Evolutionary conservation across 352 stramenopile species (phyloP).

Genomic region (Stramenopiles sp.): DNA sequence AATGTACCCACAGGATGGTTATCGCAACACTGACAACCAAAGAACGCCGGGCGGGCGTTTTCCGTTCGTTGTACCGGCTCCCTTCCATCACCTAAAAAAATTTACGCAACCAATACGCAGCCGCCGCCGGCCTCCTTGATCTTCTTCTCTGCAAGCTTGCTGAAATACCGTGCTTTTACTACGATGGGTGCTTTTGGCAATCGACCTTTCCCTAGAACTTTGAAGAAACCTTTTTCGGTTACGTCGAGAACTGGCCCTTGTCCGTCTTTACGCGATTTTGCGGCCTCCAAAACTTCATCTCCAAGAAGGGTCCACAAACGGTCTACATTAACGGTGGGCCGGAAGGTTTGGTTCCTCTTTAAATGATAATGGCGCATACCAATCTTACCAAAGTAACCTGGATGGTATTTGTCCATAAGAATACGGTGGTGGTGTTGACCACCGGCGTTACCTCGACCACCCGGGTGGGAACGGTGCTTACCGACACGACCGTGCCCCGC

Average conservation of each 20-base stretch:
- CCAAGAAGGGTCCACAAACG: constrained; percentile 95
- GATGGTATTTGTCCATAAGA: constrained; percentile 97
- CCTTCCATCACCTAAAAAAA: neutral
- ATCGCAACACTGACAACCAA: too few relatives aligned
- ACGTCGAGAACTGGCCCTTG: constrained; percentile 98
- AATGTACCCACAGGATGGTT: neutral
- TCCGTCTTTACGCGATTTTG: constrained; percentile 72
- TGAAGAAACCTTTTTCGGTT: constrained; percentile 93
- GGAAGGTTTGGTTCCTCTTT: constrained; percentile 85
- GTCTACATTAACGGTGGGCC: constrained; percentile 95
- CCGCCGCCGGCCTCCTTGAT: constrained; percentile 96
- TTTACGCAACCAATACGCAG: constrained; percentile 92
- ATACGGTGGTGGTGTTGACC: constrained; percentile 99
- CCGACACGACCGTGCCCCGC: constrained; percentile 97
- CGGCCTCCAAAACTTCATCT: constrained; percentile 88
- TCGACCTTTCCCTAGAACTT: constrained; percentile 97
- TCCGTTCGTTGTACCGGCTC: too few relatives aligned
- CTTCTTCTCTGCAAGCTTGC: constrained; percentile 96
- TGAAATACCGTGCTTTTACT: constrained; percentile 99
- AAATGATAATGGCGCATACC: constrained; percentile 99
- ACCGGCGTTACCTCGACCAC: constrained; percentile 99
- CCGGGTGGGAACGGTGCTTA: constrained; percentile 99
- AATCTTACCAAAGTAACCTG: constrained; percentile 99
- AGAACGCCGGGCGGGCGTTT: too few relatives aligned
- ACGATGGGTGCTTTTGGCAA: constrained; percentile 89